phyloP scores from a whole-genome alignment of 331 rosid genomes.

The Cydonia oblonga region DNA sequence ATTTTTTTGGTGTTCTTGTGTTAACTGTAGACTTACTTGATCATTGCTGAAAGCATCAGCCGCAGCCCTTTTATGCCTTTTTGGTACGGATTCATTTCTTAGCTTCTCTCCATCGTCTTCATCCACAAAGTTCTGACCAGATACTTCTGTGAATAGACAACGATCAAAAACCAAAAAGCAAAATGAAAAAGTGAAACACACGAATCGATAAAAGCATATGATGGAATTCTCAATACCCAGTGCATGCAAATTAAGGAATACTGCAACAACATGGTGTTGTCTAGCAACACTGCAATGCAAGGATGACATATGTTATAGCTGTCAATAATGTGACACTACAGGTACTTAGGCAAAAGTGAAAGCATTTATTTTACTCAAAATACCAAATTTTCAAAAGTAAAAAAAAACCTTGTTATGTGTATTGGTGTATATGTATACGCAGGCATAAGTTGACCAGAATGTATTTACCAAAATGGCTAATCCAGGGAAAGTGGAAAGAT shows the following conservation, averaged over 20 bases:
- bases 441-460: neutral
- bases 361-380: neutral
- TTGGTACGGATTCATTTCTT: constrained; percentile 27
- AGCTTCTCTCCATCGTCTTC: constrained; percentile 29
- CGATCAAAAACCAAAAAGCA: neutral
- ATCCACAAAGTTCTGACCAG: constrained; percentile 62
- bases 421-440: neutral
- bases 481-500: neutral
- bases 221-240: neutral
- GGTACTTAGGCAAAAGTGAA: neutral
- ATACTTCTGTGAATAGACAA: constrained; percentile 32
- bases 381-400: neutral
- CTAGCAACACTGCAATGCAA: neutral
- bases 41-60: constrained; percentile 25
- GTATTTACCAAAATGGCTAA: neutral
- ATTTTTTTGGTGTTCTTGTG: neutral
- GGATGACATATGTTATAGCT: neutral
- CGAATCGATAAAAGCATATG: neutral
- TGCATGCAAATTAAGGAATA: neutral
- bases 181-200: neutral
- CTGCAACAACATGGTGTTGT: neutral
- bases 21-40: constrained; percentile 30
- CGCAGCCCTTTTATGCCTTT: constrained; percentile 38
- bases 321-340: neutral
- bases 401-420: neutral